Conservation (phyloP, 345 rosid species). For the Populus simonii region DNA sequence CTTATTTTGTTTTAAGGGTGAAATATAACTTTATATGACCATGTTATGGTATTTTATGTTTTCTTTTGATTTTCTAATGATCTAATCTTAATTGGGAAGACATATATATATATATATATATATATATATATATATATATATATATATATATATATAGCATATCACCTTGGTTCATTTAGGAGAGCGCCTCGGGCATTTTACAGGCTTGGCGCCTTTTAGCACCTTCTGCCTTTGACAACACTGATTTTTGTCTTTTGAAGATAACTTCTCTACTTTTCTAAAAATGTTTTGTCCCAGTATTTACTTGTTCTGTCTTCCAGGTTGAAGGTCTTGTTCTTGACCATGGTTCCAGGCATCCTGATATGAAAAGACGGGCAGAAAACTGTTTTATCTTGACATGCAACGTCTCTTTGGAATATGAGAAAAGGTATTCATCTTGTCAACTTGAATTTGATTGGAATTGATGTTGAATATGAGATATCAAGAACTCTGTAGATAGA, state of each 20-base stretch:
- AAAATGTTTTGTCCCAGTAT: background rate
- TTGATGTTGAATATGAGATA: background rate
- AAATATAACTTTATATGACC: too few species aligned
- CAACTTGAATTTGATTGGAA: background rate
- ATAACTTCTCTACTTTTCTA: background rate
- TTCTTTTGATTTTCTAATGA: too few species aligned
- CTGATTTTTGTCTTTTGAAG: background rate
- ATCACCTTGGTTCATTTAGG: too few species aligned
- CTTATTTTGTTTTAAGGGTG: too few species aligned
- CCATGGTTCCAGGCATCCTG: constrained; percentile 99
- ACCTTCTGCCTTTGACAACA: background rate
- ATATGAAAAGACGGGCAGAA: constrained; percentile 95
- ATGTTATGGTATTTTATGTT: too few species aligned
- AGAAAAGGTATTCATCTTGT: constrained; percentile 61
- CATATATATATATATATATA: too few species aligned
- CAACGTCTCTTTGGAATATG: constrained; percentile 93
- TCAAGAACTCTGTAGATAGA: background rate
- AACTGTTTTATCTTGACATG: constrained; percentile 91
- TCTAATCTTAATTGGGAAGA: too few species aligned
- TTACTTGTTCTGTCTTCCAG: constrained; percentile 25
- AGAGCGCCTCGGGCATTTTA: too few species aligned
- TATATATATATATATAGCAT: too few species aligned
- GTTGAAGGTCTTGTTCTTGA: constrained; percentile 98
- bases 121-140: too few species aligned
- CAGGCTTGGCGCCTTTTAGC: too few species aligned